Evolutionary conservation across 2,329 filamentous ascomycete genomes (phyloP).

Genomic region (Berkeleyomyces rouxiae): DNA sequence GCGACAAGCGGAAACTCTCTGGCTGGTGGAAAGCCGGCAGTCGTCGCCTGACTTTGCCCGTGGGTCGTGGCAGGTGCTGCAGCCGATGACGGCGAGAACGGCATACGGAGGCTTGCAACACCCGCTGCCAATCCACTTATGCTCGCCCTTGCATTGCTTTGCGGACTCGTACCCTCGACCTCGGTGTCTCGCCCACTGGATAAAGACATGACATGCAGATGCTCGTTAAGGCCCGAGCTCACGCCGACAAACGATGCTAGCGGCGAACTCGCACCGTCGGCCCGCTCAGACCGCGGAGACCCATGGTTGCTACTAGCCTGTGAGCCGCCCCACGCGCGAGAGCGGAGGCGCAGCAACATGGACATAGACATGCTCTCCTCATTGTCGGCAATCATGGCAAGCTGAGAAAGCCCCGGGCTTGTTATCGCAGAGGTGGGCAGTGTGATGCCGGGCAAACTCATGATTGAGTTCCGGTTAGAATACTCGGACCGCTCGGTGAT

Average conservation of each 20-base stretch:
- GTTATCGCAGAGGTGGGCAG: conserved; percentile 28
- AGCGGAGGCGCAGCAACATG: conserved; percentile 54
- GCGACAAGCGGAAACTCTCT: conserved; percentile 7
- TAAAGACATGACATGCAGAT: not conserved
- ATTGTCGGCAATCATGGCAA: conserved; percentile 46
- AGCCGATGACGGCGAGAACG: not conserved
- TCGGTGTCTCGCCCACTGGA: not conserved
- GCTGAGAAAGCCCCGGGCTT: conserved; percentile 60
- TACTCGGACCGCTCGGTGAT: conserved; percentile 95
- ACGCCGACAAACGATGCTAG: conserved; percentile 5
- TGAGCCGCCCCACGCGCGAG: conserved; percentile 65
- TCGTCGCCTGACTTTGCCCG: not conserved
- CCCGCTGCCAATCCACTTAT: not conserved
- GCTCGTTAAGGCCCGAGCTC: conserved; percentile 7
- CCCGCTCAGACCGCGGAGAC: conserved; percentile 33
- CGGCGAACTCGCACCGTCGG: conserved; percentile 31
- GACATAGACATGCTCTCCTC: conserved; percentile 53
- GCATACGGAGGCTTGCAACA: not conserved
- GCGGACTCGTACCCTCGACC: not conserved
- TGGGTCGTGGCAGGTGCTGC: not conserved
- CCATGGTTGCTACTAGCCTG: conserved; percentile 47
- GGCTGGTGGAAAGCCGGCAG: not conserved
- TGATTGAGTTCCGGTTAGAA: conserved; percentile 82
- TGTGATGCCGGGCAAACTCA: conserved; percentile 48
- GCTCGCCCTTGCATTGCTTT: not conserved